Evolutionary conservation across 805 yeast species (phyloP).

Genomic region (Candida caryicola): DNA sequence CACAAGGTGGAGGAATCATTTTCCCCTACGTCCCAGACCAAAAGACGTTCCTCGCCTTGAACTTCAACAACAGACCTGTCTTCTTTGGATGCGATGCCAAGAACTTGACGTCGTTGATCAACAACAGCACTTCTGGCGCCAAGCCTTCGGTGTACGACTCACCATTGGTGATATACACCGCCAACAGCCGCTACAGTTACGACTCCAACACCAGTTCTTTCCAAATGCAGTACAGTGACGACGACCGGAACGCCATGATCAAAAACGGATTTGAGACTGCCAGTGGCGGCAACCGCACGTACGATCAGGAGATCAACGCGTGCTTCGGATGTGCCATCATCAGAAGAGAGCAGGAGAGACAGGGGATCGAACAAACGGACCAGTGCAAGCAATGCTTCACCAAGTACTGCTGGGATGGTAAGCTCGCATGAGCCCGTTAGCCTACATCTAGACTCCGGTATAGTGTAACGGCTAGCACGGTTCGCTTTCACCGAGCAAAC

Average conservation of each 20-base stretch:
- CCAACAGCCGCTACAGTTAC: slow-evolving; percentile 66
- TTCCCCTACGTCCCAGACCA: slow-evolving; percentile 81
- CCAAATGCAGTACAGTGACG: slow-evolving; percentile 56
- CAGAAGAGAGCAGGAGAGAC: slow-evolving; percentile 24
- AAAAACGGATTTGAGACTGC: too few relatives aligned
- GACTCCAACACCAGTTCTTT: slow-evolving; percentile 69
- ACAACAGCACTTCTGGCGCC: too few relatives aligned
- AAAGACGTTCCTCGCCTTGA: slow-evolving; percentile 53
- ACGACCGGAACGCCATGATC: slow-evolving; percentile 57
- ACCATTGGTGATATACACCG: slow-evolving; percentile 74
- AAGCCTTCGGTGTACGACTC: slow-evolving; percentile 45
- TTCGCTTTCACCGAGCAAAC: slow-evolving; percentile 81
- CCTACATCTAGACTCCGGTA: slow-evolving; percentile 8
- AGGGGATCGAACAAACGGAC: slow-evolving; percentile 20
- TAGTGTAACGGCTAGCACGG: slow-evolving; percentile 51
- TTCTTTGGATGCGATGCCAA: slow-evolving; percentile 79
- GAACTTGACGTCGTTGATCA: slow-evolving; percentile 50
- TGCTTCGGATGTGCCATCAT: background rate
- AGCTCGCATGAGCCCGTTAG: too few relatives aligned
- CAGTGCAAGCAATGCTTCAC: slow-evolving; percentile 13
- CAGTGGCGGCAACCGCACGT: too few relatives aligned
- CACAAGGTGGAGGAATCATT: slow-evolving; percentile 53
- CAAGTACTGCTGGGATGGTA: too few relatives aligned
- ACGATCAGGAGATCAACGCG: too few relatives aligned
- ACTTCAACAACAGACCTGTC: slow-evolving; percentile 65